phyloP scores from a whole-genome alignment of 2,329 filamentous ascomycete species.

The Stemphylium lycopersici region DNA sequence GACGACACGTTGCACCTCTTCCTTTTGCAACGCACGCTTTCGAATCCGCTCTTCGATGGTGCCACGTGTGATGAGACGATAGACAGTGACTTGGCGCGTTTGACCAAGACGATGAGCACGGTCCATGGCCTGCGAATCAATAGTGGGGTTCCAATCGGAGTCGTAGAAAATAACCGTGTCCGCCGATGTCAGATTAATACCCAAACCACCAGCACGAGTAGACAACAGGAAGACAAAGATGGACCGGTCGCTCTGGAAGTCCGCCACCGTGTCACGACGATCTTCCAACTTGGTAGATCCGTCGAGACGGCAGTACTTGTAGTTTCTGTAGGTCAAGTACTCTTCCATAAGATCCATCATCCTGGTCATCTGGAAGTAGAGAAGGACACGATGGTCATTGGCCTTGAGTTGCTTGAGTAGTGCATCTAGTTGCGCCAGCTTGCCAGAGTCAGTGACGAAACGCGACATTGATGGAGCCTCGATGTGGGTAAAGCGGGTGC shows the following conservation, averaged over 20 bases:
- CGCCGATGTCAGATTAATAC: conserved; percentile 95
- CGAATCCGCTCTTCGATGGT: conserved; percentile 98
- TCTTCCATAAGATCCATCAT: conserved; percentile 99
- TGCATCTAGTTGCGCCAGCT: conserved; percentile 88
- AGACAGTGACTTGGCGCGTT: conserved; percentile 94
- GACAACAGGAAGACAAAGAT: conserved; percentile 98
- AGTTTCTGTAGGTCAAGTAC: conserved; percentile 97
- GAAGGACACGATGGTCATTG: conserved; percentile 86
- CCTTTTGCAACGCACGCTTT: conserved; percentile 95
- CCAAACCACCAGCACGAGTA: conserved; percentile 93
- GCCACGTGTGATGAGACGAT: conserved; percentile 93
- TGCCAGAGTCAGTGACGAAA: conserved; percentile 97
- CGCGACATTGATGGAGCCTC: conserved; percentile 94
- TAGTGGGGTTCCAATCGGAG: conserved; percentile 98
- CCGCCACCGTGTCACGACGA: conserved; percentile 90
- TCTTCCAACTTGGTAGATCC: conserved; percentile 98
- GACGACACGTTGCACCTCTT: conserved; percentile 96
- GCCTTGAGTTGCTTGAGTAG: conserved; percentile 90
- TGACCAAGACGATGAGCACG: conserved; percentile 96
- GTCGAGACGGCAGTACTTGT: conserved; percentile 96
- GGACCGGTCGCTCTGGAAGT: conserved; percentile 92
- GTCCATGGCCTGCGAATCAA: conserved; percentile 99
- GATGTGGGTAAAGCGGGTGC: conserved; percentile 87
- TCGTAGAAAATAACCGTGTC: conserved; percentile 99
- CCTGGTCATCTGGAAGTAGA: conserved; percentile 99